A percentile compares a stretch with the other conserved stretches of the same genome.
These are phyloP conservation scores for Penicillium sp. DNA, from an alignment of 2,329 filamentous ascomycete species.

Conservation along the genomic window DNA sequence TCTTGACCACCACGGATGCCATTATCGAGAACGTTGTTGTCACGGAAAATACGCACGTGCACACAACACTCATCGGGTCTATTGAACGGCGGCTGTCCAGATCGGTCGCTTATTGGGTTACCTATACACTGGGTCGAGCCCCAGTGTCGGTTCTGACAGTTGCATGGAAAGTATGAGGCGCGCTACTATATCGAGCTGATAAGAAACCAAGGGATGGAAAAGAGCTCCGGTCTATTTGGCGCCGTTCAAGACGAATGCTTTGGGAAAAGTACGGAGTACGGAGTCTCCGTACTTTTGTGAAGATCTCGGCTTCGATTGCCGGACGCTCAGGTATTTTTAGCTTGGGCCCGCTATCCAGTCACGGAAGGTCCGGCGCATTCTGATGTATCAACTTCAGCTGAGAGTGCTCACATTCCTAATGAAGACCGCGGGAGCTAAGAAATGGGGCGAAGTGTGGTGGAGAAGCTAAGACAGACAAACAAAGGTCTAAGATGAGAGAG, in stretches of 20 bases:
- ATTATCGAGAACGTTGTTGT: conserved; percentile 1
- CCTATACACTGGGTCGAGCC: conserved; percentile 13
- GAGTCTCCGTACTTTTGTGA: not conserved
- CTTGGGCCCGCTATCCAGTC: not conserved
- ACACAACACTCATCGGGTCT: not conserved
- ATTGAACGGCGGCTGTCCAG: too few species aligned
- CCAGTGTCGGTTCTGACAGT: conserved; percentile 26
- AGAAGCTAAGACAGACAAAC: not conserved
- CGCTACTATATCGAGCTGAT: not conserved
- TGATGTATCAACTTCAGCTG: not conserved
- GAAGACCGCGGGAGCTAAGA: not conserved
- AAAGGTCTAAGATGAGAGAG: not conserved
- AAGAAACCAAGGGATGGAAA: conserved; percentile 1
- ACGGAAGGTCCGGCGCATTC: not conserved
- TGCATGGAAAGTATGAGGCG: conserved; percentile 6
- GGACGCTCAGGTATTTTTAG: not conserved
- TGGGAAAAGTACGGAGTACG: not conserved
- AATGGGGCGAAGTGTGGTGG: not conserved
- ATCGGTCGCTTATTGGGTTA: conserved; percentile 2
- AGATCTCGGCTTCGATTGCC: not conserved
- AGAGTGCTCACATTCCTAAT: not conserved
- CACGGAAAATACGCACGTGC: not conserved
- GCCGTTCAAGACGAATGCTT: not conserved
- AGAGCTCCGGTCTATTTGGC: conserved; percentile 3
- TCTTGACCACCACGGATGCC: conserved; percentile 3